Conservation (phyloP, 192 early-diverging fungal genomes). For the Coemansia sp. region DNA sequence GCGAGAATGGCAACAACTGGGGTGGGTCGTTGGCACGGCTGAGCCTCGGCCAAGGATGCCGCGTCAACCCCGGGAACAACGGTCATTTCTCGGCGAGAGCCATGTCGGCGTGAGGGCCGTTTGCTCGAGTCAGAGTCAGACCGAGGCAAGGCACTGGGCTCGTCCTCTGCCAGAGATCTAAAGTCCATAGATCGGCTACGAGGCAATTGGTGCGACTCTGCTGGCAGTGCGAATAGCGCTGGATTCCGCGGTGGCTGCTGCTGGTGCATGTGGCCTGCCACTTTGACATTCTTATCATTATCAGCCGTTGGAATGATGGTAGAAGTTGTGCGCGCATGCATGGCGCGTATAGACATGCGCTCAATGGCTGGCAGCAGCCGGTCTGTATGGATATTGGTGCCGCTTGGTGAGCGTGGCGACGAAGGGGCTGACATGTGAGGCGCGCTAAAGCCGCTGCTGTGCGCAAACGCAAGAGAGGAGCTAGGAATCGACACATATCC, state of each 20-base stretch:
- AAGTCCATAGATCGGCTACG: slow-evolving; percentile 52
- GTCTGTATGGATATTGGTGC: slow-evolving; percentile 1
- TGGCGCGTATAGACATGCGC: slow-evolving; percentile 1
- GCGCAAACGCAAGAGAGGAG: not conserved
- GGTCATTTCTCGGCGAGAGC: not conserved
- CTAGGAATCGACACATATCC: slow-evolving; percentile 12
- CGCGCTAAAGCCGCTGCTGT: slow-evolving; percentile 1
- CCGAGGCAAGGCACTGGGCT: not conserved
- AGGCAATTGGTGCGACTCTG: slow-evolving; percentile 15
- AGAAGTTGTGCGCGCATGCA: slow-evolving; percentile 8
- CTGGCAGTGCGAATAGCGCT: slow-evolving; percentile 4
- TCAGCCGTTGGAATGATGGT: not conserved
- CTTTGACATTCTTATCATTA: not conserved
- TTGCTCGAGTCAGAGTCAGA: not conserved
- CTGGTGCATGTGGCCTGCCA: not conserved
- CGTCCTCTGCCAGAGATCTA: not conserved
- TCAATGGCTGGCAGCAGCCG: not conserved
- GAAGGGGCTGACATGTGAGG: not conserved
- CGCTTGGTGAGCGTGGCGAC: not conserved
- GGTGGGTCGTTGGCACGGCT: slow-evolving; percentile 4
- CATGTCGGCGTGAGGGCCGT: not conserved
- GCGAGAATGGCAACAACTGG: slow-evolving; percentile 39
- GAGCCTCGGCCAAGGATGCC: not conserved
- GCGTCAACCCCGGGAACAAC: not conserved
- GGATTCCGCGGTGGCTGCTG: not conserved